Evolutionary conservation across 176 grass and related monocot species (phyloP).

Genomic region (Calamus simplicifolius): DNA sequence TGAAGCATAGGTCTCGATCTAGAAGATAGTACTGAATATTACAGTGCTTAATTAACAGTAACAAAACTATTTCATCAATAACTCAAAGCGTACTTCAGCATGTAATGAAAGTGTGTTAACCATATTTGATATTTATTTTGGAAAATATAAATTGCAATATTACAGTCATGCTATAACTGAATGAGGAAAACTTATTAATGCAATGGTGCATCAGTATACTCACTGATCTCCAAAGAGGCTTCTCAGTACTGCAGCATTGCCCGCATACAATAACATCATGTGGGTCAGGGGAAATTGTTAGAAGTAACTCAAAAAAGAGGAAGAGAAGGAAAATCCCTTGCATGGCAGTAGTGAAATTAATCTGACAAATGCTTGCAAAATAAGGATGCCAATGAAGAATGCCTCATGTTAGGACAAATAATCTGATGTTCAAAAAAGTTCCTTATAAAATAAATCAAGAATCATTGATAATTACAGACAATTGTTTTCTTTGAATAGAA

Average conservation of each 20-base stretch:
- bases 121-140: not conserved
- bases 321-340: no score
- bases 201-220: slow-evolving; percentile 30
- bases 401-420: no score
- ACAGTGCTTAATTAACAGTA: no score
- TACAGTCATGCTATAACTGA: not conserved
- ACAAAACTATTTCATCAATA: no score
- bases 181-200: slow-evolving; percentile 4
- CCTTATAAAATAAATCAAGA: no score
- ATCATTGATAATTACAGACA: no score
- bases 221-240: slow-evolving; percentile 84
- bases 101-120: no score
- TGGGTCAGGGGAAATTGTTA: not conserved
- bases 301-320: not conserved
- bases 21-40: no score
- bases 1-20: no score
- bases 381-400: not conserved
- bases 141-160: not conserved
- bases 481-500: no score
- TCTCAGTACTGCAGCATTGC: slow-evolving; percentile 50
- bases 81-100: no score
- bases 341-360: not conserved
- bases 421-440: no score
- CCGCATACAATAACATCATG: slow-evolving; percentile 12
- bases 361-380: not conserved